Conservation (phyloP, 192 early-diverging fungal species). For the Coemansia sp. region DNA sequence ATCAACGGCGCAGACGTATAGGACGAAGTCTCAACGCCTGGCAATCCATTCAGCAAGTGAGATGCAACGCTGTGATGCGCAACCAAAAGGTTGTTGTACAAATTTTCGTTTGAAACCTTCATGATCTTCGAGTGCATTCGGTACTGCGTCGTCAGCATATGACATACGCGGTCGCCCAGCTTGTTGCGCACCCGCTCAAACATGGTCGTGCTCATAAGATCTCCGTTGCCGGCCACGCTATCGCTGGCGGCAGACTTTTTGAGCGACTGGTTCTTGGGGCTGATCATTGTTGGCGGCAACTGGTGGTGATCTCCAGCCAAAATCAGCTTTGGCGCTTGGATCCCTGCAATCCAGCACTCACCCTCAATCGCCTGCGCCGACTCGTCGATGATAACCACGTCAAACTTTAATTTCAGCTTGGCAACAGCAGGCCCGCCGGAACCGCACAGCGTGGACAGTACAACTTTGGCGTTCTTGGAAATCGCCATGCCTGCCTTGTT, state of each 20-base stretch:
- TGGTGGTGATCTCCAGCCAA: conserved; percentile 92
- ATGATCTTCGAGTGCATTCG: conserved; percentile 85
- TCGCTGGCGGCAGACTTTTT: background rate
- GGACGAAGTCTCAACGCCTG: conserved; percentile 58
- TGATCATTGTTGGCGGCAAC: conserved; percentile 76
- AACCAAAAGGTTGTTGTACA: conserved; percentile 70
- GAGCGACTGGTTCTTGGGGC: conserved; percentile 3
- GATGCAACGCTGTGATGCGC: conserved; percentile 65
- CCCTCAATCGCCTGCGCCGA: conserved; percentile 79
- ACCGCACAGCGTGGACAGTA: conserved; percentile 79
- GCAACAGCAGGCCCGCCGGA: conserved; percentile 33
- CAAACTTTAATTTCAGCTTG: conserved; percentile 57
- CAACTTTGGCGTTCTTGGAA: conserved; percentile 58
- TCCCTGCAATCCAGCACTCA: conserved; percentile 88
- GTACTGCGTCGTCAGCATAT: conserved; percentile 81
- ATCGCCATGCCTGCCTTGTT: conserved; percentile 63
- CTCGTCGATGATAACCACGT: conserved; percentile 88
- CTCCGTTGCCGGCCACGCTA: background rate
- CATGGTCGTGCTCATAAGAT: conserved; percentile 57
- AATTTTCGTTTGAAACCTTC: conserved; percentile 64
- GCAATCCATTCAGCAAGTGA: conserved; percentile 66
- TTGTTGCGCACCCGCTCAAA: conserved; percentile 75
- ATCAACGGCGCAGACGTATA: conserved; percentile 62
- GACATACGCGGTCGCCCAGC: conserved; percentile 62
- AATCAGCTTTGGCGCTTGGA: conserved; percentile 70